A percentile compares a stretch with the other conserved stretches of the same genome.
Conservation (phyloP, 345 rosid species). For the Citrus australasica region DNA sequence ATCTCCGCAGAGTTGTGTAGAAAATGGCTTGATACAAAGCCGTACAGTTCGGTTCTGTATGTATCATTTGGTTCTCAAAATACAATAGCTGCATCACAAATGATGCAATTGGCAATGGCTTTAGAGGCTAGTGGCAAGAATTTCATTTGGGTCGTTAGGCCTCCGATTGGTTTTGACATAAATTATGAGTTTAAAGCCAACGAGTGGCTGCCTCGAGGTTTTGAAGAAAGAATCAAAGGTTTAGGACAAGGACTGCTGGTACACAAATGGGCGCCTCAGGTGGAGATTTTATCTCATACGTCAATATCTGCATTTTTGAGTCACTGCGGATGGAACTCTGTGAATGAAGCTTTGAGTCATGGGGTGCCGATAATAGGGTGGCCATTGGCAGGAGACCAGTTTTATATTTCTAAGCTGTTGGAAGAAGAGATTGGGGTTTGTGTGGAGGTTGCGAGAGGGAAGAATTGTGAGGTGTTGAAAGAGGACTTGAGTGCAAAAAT, state of each 20-base stretch:
- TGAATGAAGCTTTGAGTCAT: conserved; percentile 24
- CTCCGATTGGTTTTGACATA: conserved; percentile 23
- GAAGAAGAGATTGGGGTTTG: conserved; percentile 26
- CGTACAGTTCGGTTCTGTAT: no score
- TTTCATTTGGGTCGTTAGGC: conserved; percentile 10
- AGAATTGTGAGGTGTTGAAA: conserved; percentile 10
- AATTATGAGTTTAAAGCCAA: conserved; percentile 25
- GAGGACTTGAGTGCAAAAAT: conserved; percentile 40
- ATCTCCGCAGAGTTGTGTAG: no score
- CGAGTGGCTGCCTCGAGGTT: conserved; percentile 31
- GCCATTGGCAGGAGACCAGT: conserved; percentile 26
- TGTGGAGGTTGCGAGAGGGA: conserved; percentile 28
- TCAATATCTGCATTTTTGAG: conserved; percentile 28
- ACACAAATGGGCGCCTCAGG: conserved; percentile 28
- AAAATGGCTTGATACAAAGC: no score
- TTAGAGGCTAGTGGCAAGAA: no score
- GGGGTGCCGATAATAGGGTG: conserved; percentile 30
- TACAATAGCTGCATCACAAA: no score
- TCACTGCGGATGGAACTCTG: conserved; percentile 43
- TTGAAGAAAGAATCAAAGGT: conserved; percentile 21
- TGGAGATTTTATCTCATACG: conserved; percentile 26
- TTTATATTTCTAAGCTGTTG: conserved; percentile 26
- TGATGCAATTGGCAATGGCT: no score
- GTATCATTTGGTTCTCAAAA: no score
- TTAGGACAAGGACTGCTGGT: conserved; percentile 18